These are phyloP conservation scores for Penicillium polonicum DNA, from an alignment of 2,329 filamentous ascomycete genomes.

Conservation along the genomic window DNA sequence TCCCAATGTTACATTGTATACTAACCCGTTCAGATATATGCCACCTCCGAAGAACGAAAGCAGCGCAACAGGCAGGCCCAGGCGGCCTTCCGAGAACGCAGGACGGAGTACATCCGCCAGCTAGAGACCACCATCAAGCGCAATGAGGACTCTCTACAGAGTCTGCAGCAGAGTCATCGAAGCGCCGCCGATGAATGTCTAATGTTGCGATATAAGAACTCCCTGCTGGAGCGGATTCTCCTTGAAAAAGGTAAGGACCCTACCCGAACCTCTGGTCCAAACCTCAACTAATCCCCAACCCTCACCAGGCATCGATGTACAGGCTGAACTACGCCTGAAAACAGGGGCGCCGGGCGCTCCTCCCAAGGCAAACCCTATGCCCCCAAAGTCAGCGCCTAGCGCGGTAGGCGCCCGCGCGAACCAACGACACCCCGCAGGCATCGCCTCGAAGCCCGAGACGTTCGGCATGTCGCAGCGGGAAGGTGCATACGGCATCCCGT, in stretches of 20 bases:
- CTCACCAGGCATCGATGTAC: constrained; percentile 82
- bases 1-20: constrained; percentile 3
- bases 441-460: constrained; percentile 65
- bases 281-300: constrained; percentile 10
- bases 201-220: constrained; percentile 99
- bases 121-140: constrained; percentile 95
- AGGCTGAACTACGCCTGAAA: constrained; percentile 91
- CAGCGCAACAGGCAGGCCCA: constrained; percentile 96
- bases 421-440: constrained; percentile 71
- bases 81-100: constrained; percentile 91
- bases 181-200: constrained; percentile 93
- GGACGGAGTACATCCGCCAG: constrained; percentile 99
- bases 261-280: neutral
- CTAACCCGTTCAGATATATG: constrained; percentile 72
- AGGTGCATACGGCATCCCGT: constrained; percentile 47
- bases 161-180: constrained; percentile 88
- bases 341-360: constrained; percentile 74
- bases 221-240: constrained; percentile 87
- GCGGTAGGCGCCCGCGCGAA: constrained; percentile 71
- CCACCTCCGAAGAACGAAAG: constrained; percentile 96
- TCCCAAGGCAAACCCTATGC: constrained; percentile 65
- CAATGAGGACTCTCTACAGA: constrained; percentile 91
- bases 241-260: constrained; percentile 76
- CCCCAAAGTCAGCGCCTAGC: constrained; percentile 72
- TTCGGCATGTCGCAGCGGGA: constrained; percentile 52